A percentile compares a stretch with the other conserved stretches of the same genome.
These are phyloP conservation scores for Stemphylium vesicarium DNA, from an alignment of 2,329 filamentous ascomycete genomes.

Conservation along the genomic window DNA sequence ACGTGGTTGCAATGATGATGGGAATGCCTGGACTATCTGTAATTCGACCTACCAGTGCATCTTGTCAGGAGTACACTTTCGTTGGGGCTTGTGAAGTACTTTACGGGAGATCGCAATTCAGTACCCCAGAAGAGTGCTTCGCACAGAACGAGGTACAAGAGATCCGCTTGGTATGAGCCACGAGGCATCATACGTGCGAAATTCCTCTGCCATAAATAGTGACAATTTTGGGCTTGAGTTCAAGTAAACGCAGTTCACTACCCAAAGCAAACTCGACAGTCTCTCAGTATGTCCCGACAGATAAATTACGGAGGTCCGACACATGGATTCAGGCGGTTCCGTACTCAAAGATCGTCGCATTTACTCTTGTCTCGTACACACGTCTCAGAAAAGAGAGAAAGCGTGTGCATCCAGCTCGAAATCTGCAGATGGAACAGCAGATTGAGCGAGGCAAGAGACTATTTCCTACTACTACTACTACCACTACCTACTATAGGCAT, in stretches of 20 bases:
- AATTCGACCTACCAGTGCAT: background rate
- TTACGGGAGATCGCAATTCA: too few species aligned
- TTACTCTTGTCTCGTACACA: constrained; percentile 49
- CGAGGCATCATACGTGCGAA: too few species aligned
- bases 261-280: background rate
- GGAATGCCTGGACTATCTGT: background rate
- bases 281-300: constrained; percentile 42
- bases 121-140: too few species aligned
- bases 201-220: too few species aligned
- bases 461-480: background rate
- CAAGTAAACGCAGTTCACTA: background rate
- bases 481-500: background rate
- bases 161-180: too few species aligned
- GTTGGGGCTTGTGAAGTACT: too few species aligned
- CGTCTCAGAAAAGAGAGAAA: background rate
- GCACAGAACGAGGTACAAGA: too few species aligned
- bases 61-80: too few species aligned
- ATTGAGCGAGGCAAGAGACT: constrained; percentile 51
- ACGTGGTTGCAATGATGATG: background rate
- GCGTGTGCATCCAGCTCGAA: constrained; percentile 48
- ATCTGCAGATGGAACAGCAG: constrained; percentile 40
- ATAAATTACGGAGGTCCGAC: constrained; percentile 49
- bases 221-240: too few species aligned
- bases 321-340: constrained; percentile 38
- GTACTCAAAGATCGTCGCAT: constrained; percentile 51